Conservation (phyloP, 208 protist genomes). For the Leishmania amazonensis region DNA sequence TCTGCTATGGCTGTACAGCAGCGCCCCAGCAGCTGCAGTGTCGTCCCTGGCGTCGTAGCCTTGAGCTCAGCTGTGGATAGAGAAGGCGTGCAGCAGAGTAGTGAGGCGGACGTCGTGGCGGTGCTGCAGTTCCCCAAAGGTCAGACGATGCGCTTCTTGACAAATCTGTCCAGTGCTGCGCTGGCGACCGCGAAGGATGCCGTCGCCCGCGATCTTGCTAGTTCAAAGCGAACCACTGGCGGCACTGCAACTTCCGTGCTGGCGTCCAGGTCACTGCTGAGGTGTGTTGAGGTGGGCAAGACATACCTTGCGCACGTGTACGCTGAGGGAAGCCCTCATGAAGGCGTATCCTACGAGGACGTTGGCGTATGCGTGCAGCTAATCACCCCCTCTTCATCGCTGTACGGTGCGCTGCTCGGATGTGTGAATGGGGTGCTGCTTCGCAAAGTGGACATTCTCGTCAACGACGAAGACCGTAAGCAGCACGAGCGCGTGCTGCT, state of each 20-base stretch:
- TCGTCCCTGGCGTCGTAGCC: background rate
- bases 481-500: conserved; percentile 30
- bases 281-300: conserved; percentile 28
- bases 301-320: conserved; percentile 52
- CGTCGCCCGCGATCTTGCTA: background rate
- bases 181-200: conserved; percentile 2
- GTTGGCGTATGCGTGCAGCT: conserved; percentile 52
- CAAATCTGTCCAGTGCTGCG: conserved; percentile 14
- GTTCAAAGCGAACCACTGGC: background rate
- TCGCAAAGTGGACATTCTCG: conserved; percentile 39
- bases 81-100: conserved; percentile 3
- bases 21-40: background rate
- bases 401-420: conserved; percentile 13
- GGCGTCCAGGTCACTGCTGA: background rate
- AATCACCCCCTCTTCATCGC: background rate
- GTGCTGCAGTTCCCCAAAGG: conserved; percentile 55
- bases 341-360: conserved; percentile 48
- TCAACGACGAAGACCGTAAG: conserved; percentile 21
- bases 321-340: conserved; percentile 42
- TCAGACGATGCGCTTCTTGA: conserved; percentile 48
- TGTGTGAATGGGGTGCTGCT: conserved; percentile 50
- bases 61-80: background rate
- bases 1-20: conserved; percentile 14
- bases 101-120: conserved; percentile 28
- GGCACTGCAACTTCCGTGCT: background rate